Percentiles rank a stretch among this genome's conserved stretches.
These are phyloP conservation scores for Sporothrix protearum DNA, from an alignment of 2,329 filamentous ascomycete genomes.

Conservation along the genomic window DNA sequence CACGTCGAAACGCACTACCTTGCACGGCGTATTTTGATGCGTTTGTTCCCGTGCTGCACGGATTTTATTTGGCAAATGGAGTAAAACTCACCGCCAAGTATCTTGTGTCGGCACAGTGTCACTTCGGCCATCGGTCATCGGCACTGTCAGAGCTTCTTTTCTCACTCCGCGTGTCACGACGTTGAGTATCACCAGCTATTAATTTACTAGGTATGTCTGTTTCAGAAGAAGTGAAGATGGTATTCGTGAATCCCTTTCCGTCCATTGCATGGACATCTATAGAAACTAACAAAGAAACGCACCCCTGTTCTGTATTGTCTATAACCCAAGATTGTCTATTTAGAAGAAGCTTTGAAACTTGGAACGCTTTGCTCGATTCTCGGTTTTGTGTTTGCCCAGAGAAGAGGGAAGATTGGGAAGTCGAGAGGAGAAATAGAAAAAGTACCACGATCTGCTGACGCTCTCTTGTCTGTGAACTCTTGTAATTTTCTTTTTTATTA, in stretches of 20 bases:
- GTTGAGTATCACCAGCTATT: background rate
- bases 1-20: background rate
- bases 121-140: background rate
- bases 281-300: background rate
- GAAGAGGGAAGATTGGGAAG: background rate
- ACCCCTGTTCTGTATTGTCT: background rate
- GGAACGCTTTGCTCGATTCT: slow-evolving; percentile 1
- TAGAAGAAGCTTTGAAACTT: background rate
- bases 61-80: background rate
- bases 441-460: background rate
- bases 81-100: slow-evolving; percentile 1
- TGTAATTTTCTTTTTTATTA: background rate
- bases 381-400: background rate
- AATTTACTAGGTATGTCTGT: background rate
- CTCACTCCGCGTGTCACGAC: background rate
- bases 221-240: slow-evolving; percentile 15
- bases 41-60: slow-evolving; percentile 1
- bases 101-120: background rate
- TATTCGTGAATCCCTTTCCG: slow-evolving; percentile 8
- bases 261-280: background rate
- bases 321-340: slow-evolving; percentile 1
- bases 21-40: background rate
- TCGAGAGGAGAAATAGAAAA: background rate
- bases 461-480: background rate
- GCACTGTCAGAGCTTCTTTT: background rate